phyloP scores from a whole-genome alignment of 2,329 filamentous ascomycete genomes.

The Blumeria hordei region DNA sequence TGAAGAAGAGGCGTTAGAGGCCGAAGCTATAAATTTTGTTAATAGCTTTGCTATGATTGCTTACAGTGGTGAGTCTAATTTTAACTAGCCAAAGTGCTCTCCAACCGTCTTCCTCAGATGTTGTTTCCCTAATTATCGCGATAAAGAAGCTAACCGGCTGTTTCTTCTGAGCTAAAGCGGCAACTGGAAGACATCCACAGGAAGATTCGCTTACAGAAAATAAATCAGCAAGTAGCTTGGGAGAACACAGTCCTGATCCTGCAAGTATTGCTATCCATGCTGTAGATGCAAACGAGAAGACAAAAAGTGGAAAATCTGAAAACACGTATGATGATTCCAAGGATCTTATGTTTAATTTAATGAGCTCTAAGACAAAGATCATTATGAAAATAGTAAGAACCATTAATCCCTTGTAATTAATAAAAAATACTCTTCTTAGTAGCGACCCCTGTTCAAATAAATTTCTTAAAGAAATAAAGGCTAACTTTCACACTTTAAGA shows the following conservation, averaged over 20 bases:
- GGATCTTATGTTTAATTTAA: conserved; percentile 48
- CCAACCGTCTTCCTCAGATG: too few relatives aligned
- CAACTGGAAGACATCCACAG: conserved; percentile 53
- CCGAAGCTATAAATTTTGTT: conserved; percentile 62
- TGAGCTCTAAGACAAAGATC: conserved; percentile 54
- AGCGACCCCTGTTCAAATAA: background rate
- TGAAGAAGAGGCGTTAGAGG: conserved; percentile 62
- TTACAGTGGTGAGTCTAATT: conserved; percentile 30
- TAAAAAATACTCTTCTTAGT: background rate
- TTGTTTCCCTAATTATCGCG: too few relatives aligned
- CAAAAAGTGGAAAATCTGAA: conserved; percentile 24
- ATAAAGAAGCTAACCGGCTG: too few relatives aligned
- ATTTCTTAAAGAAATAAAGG: background rate
- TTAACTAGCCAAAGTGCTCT: background rate
- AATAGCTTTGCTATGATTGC: conserved; percentile 48
- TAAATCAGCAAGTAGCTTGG: conserved; percentile 14
- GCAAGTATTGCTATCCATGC: conserved; percentile 28
- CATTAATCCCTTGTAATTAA: background rate
- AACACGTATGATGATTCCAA: conserved; percentile 50
- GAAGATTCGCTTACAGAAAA: conserved; percentile 22
- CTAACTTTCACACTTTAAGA: background rate
- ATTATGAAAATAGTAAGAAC: conserved; percentile 36
- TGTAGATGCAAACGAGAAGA: conserved; percentile 25
- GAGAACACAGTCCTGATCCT: conserved; percentile 33
- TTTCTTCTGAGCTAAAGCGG: conserved; percentile 12